Conservation (phyloP, 768 basidiomycete species). For the Tulasnella sp. region DNA sequence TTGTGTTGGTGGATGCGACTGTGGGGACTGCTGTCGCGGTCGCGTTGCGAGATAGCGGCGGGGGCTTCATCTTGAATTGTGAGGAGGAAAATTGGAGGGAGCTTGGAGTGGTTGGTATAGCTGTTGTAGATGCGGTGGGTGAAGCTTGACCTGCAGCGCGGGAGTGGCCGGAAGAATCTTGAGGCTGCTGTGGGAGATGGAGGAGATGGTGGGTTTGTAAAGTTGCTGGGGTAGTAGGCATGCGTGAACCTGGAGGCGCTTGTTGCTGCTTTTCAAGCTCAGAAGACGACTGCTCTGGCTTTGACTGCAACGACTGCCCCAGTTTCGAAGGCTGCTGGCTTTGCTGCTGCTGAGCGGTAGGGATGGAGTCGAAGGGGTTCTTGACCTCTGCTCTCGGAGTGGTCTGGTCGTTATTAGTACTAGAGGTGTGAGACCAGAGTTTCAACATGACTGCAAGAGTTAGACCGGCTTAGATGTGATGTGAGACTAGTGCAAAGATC, state of each 20-base stretch:
- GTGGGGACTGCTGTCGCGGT: slow-evolving; percentile 28
- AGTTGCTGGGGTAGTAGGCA: slow-evolving; percentile 47
- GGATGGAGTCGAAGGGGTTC: slow-evolving; percentile 64
- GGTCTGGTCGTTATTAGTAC: slow-evolving; percentile 55
- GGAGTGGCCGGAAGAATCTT: slow-evolving; percentile 19
- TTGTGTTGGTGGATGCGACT: slow-evolving; percentile 26
- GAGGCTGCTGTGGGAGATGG: slow-evolving; percentile 24
- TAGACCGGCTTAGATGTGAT: slow-evolving; percentile 5
- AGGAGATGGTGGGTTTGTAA: slow-evolving; percentile 35
- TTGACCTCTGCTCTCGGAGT: slow-evolving; percentile 59
- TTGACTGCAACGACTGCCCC: slow-evolving; percentile 33
- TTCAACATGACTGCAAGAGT: slow-evolving; percentile 57
- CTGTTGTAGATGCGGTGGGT: slow-evolving; percentile 50
- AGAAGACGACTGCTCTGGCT: slow-evolving; percentile 33
- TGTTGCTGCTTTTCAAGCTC: slow-evolving; percentile 20
- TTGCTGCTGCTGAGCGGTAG: slow-evolving; percentile 44
- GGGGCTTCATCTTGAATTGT: slow-evolving; percentile 76
- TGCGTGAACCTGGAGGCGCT: slow-evolving; percentile 45
- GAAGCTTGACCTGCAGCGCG: not conserved
- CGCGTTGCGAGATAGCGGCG: slow-evolving; percentile 46
- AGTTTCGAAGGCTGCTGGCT: slow-evolving; percentile 44
- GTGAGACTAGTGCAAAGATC: not conserved
- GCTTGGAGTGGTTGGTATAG: slow-evolving; percentile 61
- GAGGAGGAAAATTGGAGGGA: slow-evolving; percentile 78
- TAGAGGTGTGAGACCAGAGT: slow-evolving; percentile 57